Conservation (phyloP, 305 asterid species). For the Fraxinus angustifolia region DNA sequence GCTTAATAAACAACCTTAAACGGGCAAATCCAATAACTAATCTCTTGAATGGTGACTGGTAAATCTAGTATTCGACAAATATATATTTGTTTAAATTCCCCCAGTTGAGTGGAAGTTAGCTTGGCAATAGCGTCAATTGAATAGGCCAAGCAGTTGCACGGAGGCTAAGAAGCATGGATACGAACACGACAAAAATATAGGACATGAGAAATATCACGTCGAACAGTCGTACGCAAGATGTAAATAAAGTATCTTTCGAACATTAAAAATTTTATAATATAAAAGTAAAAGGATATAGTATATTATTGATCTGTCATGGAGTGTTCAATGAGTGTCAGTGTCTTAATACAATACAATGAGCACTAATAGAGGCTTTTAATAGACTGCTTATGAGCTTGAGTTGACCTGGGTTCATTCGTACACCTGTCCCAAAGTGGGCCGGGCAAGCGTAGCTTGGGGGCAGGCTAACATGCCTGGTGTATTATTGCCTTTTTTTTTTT, state of each 20-base stretch:
- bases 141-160: neutral
- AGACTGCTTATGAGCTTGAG: no score
- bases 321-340: neutral
- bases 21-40: neutral
- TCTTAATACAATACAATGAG: no score
- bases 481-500: no score
- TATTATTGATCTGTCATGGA: no score
- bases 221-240: neutral
- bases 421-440: neutral
- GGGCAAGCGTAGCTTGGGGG: neutral
- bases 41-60: neutral
- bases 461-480: no score
- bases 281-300: no score
- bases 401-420: no score
- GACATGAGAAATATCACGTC: no score
- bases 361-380: no score
- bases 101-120: neutral
- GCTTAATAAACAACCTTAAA: neutral
- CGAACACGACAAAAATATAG: neutral
- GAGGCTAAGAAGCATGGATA: neutral
- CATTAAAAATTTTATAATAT: no score
- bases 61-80: neutral
- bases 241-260: no score
- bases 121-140: neutral
- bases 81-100: neutral